Evolutionary conservation across 192 early-diverging fungal species (phyloP), one percentile per base, ranked within the genome.

Genomic region (Cetraspora pellucida): DNA sequence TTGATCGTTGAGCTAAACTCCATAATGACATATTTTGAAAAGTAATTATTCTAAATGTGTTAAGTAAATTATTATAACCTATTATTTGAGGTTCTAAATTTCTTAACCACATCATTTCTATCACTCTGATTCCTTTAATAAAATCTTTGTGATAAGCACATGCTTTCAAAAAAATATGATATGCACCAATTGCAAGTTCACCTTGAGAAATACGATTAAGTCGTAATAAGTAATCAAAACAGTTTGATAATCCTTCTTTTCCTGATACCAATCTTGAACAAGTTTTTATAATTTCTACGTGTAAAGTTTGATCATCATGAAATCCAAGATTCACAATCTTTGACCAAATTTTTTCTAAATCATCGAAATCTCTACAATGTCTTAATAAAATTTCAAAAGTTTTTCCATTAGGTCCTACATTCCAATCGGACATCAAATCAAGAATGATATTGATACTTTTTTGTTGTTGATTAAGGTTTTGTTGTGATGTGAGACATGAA

Each of bases 151-250:
- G 19, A n/a, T 31, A 16, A 57, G 8, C 23, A 58, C 50, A 73
- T 23, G 28, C 17, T 23, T 73, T 46, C 10, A 73, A 58, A n/a
- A 73, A 44, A 13, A 14, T 58, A n/a, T 73, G 57, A 58, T 73
- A 73, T 17, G 43, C 54, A 5, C 54, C 71, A 17, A 57, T 27
- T 25, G 71, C 30, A 2, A 58, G 37, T 11, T 73, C 71, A 17
- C 55, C 71, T 21, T 45, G 47, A 4, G 71, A 72, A 31, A 57
- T 31, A 14, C 55, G 16, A 54, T 58, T 16, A 19, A 72, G 14
- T 72, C 71, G 28, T 43, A 72, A 37, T 11, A 72, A 57, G 31
- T 72, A 72, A 72, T 72, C 71, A 31, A 72, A 72, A 37, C 71
- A 72, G 43, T 57, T 72, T 54, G 28, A 54, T 23, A 72, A 57